phyloP scores from a whole-genome alignment of 2,329 filamentous ascomycete species.

The Botrytis galanthina region DNA sequence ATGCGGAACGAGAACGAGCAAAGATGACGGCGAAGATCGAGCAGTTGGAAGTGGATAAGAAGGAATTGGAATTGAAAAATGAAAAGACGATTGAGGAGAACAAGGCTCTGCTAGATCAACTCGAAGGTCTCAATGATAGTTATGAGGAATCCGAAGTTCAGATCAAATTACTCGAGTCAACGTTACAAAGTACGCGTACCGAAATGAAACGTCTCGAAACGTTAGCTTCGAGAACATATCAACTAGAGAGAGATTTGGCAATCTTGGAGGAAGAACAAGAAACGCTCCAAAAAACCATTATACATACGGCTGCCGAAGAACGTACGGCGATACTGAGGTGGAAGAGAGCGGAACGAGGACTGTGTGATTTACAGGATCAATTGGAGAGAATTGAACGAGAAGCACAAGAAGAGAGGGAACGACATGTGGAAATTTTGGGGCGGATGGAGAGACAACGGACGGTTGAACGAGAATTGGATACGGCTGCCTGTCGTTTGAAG shows the following conservation, averaged over 20 bases:
- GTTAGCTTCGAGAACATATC: slow-evolving; percentile 70
- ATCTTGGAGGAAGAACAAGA: slow-evolving; percentile 80
- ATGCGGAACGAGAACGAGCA: slow-evolving; percentile 79
- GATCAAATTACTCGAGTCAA: slow-evolving; percentile 73
- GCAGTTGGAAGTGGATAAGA: slow-evolving; percentile 62
- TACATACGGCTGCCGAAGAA: slow-evolving; percentile 69
- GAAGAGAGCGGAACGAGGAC: slow-evolving; percentile 77
- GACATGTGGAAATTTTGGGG: slow-evolving; percentile 75
- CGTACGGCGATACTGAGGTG: slow-evolving; percentile 77
- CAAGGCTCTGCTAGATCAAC: slow-evolving; percentile 72
- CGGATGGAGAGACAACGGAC: slow-evolving; percentile 81
- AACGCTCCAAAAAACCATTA: slow-evolving; percentile 64
- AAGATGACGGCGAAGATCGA: slow-evolving; percentile 24
- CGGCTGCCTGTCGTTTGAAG: slow-evolving; percentile 76
- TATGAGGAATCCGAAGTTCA: slow-evolving; percentile 77
- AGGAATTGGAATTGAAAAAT: slow-evolving; percentile 72
- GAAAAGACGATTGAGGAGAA: slow-evolving; percentile 80
- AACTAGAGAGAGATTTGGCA: slow-evolving; percentile 76
- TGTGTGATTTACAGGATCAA: slow-evolving; percentile 79
- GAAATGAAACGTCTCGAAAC: slow-evolving; percentile 72
- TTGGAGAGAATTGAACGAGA: slow-evolving; percentile 86
- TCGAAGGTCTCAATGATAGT: slow-evolving; percentile 79
- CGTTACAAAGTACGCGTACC: slow-evolving; percentile 73
- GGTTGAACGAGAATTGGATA: slow-evolving; percentile 78
- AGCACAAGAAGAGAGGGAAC: slow-evolving; percentile 72